Evolutionary conservation across 2,329 filamentous ascomycete genomes (phyloP), one percentile per base, ranked within the genome.

Genomic region (Colletotrichum kahawae): DNA sequence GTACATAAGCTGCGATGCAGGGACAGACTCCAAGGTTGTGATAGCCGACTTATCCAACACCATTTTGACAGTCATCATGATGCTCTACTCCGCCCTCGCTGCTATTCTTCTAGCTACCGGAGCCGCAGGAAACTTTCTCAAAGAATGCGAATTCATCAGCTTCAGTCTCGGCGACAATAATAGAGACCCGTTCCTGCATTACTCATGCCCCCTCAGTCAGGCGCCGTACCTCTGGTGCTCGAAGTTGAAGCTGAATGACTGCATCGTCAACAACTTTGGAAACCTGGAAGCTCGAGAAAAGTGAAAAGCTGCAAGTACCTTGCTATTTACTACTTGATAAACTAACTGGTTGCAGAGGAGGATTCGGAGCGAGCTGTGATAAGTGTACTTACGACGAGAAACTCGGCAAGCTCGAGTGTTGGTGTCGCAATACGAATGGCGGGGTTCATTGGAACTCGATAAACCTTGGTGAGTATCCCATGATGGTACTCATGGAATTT

Each of bases 151-250:
- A 12, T 66, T 54, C 27, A 18, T 66, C 24, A 54, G 63, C 38
- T 66, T 66, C 38, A 51, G 36, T 43, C 38, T 27, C 4, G 63
- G 63, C 38, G 63, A 43, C 33, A 38, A 33, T 18, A 4, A n/a
- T 3, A 48, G 16, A 7, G 36, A 66, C 63, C 63, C 63, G 7
- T 66, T 51, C 27, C 7, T 66, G 16, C 63, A 66, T 33, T 54
- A 66, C 63, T 54, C 63, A 31, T 66, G 38, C 5, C 63, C 63
- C 3, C 27, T 51, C 18, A 51, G n/a, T 5, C 13, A 51, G 4
- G 24, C 63, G 16, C 63, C 63, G 24, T 66, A 51, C n/a, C 21
- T 66, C 21, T 51, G 27, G 63, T 66, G 63, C 63, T 66, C 63
- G 27, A 66, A 51, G 38, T 51, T 66, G 36, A 51, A 48, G 38